Percentiles rank a stretch among this genome's conserved stretches.
Evolutionary conservation across 768 basidiomycete species (phyloP).

Genomic region (Podaxis sp.): DNA sequence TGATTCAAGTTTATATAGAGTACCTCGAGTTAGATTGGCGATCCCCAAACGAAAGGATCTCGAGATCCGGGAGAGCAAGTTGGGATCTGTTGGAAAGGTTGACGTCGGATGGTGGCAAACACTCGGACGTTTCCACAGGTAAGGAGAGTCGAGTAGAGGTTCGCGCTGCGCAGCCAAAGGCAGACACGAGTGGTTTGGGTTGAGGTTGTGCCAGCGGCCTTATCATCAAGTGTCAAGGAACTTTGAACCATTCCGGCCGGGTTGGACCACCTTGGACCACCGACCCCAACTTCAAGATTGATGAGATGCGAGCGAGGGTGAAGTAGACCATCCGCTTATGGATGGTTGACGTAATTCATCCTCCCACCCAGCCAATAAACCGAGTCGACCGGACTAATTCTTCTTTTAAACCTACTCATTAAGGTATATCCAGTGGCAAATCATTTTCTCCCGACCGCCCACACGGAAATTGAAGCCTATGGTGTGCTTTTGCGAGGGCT

Average conservation of each 20-base stretch:
- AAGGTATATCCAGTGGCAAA: constrained; percentile 1
- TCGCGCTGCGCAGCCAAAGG: constrained; percentile 9
- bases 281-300: constrained; percentile 6
- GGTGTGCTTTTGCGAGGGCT: neutral
- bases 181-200: constrained; percentile 11
- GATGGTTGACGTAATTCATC: constrained; percentile 11
- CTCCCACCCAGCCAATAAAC: neutral
- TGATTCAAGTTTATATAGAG: constrained; percentile 9
- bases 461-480: neutral
- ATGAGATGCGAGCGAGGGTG: constrained; percentile 3
- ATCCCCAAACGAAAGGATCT: constrained; percentile 6
- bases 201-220: constrained; percentile 8
- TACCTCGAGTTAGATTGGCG: constrained; percentile 14
- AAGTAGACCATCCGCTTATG: constrained; percentile 6
- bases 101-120: constrained; percentile 7
- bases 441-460: neutral
- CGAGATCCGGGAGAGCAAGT: constrained; percentile 11
- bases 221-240: constrained; percentile 5
- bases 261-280: neutral
- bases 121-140: constrained; percentile 9
- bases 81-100: constrained; percentile 7
- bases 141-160: constrained; percentile 13
- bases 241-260: constrained; percentile 8
- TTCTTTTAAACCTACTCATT: constrained; percentile 1
- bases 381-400: constrained; percentile 7